These are phyloP conservation scores for Quillaja saponaria DNA, from an alignment of 306 rosid genomes.

Conservation along the genomic window DNA sequence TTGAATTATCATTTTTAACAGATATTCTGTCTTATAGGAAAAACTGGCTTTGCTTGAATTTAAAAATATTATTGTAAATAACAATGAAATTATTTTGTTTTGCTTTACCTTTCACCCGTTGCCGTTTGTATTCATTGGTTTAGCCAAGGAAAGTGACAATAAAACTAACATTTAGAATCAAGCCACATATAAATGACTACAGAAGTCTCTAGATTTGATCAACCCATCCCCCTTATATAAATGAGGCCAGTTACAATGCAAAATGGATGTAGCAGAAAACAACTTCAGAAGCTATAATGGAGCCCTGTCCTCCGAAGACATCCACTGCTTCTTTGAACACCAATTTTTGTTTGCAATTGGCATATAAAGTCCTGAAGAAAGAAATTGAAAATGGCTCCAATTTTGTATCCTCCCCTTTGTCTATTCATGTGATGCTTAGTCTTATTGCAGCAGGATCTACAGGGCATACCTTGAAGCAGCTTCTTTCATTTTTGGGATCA, in stretches of 20 bases:
- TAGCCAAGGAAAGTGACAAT: too few species aligned
- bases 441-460: slow-evolving; percentile 8
- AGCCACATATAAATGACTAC: too few species aligned
- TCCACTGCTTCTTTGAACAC: background rate
- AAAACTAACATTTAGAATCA: too few species aligned
- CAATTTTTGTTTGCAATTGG: slow-evolving; percentile 13
- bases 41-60: too few species aligned
- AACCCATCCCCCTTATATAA: background rate
- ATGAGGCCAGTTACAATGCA: background rate
- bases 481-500: slow-evolving; percentile 18
- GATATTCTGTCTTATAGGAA: too few species aligned
- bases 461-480: slow-evolving; percentile 13
- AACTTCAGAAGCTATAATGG: background rate
- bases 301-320: background rate
- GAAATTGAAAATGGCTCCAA: slow-evolving; percentile 5
- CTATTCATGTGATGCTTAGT: background rate
- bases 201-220: too few species aligned
- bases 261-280: background rate
- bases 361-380: background rate
- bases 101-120: too few species aligned
- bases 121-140: too few species aligned
- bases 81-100: too few species aligned
- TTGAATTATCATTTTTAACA: too few species aligned
- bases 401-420: slow-evolving; percentile 17
- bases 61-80: too few species aligned